Evolutionary conservation across 768 basidiomycete species (phyloP), one percentile per base, ranked within the genome.

Genomic region (Naematelia encephala): DNA sequence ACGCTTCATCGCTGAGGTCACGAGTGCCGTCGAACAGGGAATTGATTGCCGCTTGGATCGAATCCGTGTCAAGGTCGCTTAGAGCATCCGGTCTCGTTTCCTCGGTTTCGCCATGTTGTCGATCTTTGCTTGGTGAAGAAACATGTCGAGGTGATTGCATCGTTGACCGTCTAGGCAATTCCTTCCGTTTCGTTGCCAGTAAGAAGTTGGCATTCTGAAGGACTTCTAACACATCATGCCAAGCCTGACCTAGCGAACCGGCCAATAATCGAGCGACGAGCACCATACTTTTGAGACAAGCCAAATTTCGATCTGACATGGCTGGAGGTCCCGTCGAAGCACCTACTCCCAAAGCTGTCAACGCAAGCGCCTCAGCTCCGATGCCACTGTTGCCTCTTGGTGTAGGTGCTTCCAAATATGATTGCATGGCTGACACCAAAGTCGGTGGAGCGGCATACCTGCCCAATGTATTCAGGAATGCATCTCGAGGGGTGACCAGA

Each of bases 181-280:
- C 56, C 16, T 63, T 70, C 44, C 57, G 50, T 48, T 52, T 27
- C 1, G 71, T 45, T 2, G 64, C 58, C 19, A 98, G 80, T 19
- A 99, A 89, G 67, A 91, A 91, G 68, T 94, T 92, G 5, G 94
- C 93, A 64, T 92, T 97, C 78, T 97, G 94, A 22, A 98, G 78
- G 1, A 88, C 85, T 70, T 97, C 93, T 53, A 98, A 80, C 8
- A 97, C 83, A 46, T 87, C 82, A 74, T 90, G 94, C 94, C 94
- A 98, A 60, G 88, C 90, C 58, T 86, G 83, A n/a, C 87, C 91
- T 4, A 96, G 82, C 57, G 86, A 87, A 0, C 89, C 89, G 0
- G 90, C 88, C 8, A 97, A 81, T 73, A 89, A 89, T 25, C 90
- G 78, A 0, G 89, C 86, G 61, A 87, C 86, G 0, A 84, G 81